Conservation (phyloP, 495 filamentous ascomycete genomes). For the Xylaria intraflava region DNA sequence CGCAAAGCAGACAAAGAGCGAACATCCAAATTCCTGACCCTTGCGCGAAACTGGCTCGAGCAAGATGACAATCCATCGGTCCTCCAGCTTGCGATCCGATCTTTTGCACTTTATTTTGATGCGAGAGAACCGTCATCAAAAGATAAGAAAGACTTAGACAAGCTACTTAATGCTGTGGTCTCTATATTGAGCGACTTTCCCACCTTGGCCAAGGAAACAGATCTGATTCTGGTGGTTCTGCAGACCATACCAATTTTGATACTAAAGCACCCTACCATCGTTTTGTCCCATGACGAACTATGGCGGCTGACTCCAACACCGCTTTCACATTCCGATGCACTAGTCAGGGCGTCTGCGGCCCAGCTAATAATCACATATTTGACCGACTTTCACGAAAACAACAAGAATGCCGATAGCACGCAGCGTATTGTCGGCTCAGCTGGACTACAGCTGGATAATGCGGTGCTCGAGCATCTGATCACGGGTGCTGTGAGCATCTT, state of each 20-base stretch:
- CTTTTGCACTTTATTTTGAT: constrained; percentile 78
- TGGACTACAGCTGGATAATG: constrained; percentile 59
- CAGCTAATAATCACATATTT: constrained; percentile 72
- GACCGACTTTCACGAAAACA: constrained; percentile 64
- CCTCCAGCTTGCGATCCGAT: constrained; percentile 64
- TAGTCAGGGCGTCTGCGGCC: constrained; percentile 70
- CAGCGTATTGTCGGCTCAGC: constrained; percentile 62
- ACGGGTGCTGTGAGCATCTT: constrained; percentile 59
- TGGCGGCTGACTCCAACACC: constrained; percentile 63
- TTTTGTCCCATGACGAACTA: constrained; percentile 52
- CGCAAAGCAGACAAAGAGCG: constrained; percentile 69
- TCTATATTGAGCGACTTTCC: constrained; percentile 38
- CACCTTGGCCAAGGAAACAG: constrained; percentile 52
- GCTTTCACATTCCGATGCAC: constrained; percentile 64
- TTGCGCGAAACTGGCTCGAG: constrained; percentile 70
- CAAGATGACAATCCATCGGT: constrained; percentile 64
- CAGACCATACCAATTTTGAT: constrained; percentile 61
- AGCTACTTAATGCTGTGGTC: constrained; percentile 36
- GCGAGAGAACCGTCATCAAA: constrained; percentile 46
- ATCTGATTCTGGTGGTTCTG: constrained; percentile 71
- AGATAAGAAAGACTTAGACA: constrained; percentile 55
- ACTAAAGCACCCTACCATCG: constrained; percentile 54
- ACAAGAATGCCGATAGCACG: constrained; percentile 42
- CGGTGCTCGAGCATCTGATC: constrained; percentile 60
- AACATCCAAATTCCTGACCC: constrained; percentile 56